Evolutionary conservation across 208 protist genomes (phyloP).

Genomic region (Wallacemonas collosoma): DNA sequence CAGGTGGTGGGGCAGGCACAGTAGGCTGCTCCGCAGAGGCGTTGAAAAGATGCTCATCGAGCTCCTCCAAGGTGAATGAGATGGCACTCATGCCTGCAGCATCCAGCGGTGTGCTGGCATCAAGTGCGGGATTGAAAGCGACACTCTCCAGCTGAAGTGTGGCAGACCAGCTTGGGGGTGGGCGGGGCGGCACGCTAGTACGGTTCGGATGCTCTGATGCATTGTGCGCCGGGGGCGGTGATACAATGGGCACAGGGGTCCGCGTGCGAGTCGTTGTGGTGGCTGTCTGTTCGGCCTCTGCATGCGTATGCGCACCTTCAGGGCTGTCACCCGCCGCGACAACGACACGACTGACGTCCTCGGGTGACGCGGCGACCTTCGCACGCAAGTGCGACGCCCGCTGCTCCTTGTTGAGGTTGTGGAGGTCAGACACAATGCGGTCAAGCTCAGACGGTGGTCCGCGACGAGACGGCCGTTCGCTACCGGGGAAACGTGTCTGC

Average conservation of each 20-base stretch:
- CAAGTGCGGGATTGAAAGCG: background rate
- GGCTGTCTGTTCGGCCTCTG: background rate
- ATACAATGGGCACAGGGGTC: background rate
- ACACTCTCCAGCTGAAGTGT: background rate
- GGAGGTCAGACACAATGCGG: constrained; percentile 6
- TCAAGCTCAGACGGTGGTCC: constrained; percentile 12
- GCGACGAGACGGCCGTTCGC: background rate
- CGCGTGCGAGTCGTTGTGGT: background rate
- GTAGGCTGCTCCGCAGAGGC: background rate
- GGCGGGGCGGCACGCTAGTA: background rate
- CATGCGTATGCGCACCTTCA: background rate
- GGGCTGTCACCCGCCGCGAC: background rate
- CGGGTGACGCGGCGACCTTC: constrained; percentile 10
- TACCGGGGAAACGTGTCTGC: background rate
- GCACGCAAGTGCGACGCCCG: constrained; percentile 1
- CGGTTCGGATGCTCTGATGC: background rate
- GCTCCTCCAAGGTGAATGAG: constrained; percentile 77
- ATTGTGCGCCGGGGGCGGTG: background rate
- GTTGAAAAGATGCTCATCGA: constrained; percentile 72
- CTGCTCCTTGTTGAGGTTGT: constrained; percentile 9
- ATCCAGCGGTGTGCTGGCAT: background rate
- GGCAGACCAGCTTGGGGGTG: constrained; percentile 7
- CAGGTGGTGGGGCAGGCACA: background rate
- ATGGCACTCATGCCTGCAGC: constrained; percentile 23
- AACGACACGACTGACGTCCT: background rate